Conservation (phyloP, 177 flowering plant species). For the Vitis hybrid region DNA sequence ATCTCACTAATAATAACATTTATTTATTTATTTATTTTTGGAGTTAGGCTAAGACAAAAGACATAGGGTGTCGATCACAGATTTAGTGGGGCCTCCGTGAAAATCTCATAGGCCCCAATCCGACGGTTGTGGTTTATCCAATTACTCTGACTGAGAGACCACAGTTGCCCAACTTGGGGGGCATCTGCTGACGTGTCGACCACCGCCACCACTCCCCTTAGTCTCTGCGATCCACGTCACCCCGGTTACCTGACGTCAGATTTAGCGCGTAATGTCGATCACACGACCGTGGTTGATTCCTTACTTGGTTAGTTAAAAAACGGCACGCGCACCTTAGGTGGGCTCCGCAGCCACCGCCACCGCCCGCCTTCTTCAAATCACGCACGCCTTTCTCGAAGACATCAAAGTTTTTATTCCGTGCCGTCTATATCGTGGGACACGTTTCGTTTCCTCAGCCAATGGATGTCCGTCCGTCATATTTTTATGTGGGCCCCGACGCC, state of each 20-base stretch:
- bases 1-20: neutral
- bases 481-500: neutral
- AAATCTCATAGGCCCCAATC: neutral
- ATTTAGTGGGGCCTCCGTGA: conserved; percentile 14
- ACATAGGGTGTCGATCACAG: neutral
- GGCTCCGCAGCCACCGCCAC: conserved; percentile 9
- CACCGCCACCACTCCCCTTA: conserved; percentile 8
- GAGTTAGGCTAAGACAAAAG: no score
- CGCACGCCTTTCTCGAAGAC: neutral
- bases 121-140: conserved; percentile 1
- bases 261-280: conserved; percentile 7
- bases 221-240: conserved; percentile 23
- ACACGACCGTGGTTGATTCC: conserved; percentile 19
- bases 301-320: conserved; percentile 11
- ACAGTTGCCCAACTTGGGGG: neutral
- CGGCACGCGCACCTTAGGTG: neutral
- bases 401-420: neutral
- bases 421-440: conserved; percentile 11
- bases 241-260: conserved; percentile 23
- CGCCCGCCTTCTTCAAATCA: conserved; percentile 7
- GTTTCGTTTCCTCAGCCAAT: neutral
- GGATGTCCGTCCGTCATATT: no score
- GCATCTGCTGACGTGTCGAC: conserved; percentile 18
- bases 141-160: neutral
- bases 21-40: no score